A percentile compares a stretch with the other conserved stretches of the same genome.
These are phyloP conservation scores for Phytophthora citricola DNA, from an alignment of 352 stramenopile species.

Conservation along the genomic window DNA sequence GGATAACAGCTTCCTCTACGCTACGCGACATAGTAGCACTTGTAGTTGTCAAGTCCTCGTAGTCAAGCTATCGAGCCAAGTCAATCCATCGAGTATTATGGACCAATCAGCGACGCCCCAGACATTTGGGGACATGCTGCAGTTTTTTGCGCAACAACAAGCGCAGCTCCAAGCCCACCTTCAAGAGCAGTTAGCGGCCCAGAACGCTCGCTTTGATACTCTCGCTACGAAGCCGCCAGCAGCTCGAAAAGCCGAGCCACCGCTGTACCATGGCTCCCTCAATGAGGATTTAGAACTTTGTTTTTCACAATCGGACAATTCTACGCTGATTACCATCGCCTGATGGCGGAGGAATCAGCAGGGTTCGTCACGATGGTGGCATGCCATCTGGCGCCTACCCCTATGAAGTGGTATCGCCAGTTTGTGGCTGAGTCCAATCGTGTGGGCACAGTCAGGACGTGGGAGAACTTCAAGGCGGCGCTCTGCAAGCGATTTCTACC, in stretches of 20 bases:
- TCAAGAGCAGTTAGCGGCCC: not conserved
- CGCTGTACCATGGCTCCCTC: not conserved
- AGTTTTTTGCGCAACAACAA: constrained; percentile 2
- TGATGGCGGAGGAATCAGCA: not conserved
- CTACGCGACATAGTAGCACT: not conserved
- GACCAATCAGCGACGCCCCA: not conserved
- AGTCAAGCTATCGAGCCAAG: no score
- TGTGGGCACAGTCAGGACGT: not conserved
- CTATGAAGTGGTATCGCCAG: no score
- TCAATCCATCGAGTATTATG: no score
- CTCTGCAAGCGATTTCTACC: not conserved
- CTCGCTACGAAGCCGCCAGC: no score
- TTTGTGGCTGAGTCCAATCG: no score
- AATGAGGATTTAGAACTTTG: constrained; percentile 1
- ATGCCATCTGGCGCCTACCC: not conserved
- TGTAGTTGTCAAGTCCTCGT: no score
- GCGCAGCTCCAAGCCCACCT: not conserved
- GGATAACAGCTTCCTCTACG: no score
- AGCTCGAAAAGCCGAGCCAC: no score
- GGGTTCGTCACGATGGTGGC: not conserved
- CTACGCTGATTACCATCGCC: constrained; percentile 4
- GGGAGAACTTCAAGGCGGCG: not conserved
- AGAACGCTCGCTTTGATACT: no score
- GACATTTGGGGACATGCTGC: not conserved
- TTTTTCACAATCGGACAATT: not conserved